These are phyloP conservation scores for Daphne laureola DNA, from an alignment of 441 rosid genomes.

Conservation along the genomic window DNA sequence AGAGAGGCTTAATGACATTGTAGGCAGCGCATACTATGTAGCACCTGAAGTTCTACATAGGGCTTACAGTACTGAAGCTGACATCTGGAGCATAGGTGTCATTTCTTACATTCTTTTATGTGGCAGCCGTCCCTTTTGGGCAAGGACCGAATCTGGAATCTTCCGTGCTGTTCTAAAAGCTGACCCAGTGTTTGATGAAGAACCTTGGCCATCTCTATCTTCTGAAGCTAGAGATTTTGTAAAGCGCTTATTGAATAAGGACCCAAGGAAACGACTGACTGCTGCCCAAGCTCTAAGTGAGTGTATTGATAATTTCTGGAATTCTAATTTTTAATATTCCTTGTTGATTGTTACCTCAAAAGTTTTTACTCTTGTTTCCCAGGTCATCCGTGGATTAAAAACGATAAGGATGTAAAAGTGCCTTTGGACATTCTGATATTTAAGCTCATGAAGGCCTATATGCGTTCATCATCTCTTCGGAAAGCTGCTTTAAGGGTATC, in stretches of 20 bases:
- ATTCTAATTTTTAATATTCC: not conserved
- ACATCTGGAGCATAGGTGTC: slow-evolving; percentile 98
- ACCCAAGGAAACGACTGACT: slow-evolving; percentile 88
- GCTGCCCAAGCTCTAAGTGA: slow-evolving; percentile 95
- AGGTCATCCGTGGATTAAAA: slow-evolving; percentile 97
- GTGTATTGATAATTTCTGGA: slow-evolving; percentile 17
- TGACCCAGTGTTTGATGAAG: slow-evolving; percentile 86
- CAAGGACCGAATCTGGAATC: slow-evolving; percentile 95
- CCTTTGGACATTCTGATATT: slow-evolving; percentile 74
- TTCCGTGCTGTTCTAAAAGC: slow-evolving; percentile 84
- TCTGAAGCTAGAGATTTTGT: slow-evolving; percentile 90
- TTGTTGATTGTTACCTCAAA: slow-evolving; percentile 2
- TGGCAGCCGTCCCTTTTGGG: slow-evolving; percentile 98
- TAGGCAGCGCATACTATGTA: slow-evolving; percentile 97
- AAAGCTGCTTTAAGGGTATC: slow-evolving; percentile 91
- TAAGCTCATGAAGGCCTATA: slow-evolving; percentile 82
- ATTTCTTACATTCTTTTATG: slow-evolving; percentile 91
- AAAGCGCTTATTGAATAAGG: slow-evolving; percentile 75
- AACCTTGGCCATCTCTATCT: slow-evolving; percentile 92
- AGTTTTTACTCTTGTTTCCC: slow-evolving; percentile 11
- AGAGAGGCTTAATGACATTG: slow-evolving; percentile 92
- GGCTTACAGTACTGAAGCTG: slow-evolving; percentile 87
- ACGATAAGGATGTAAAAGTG: slow-evolving; percentile 46
- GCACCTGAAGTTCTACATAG: slow-evolving; percentile 98
- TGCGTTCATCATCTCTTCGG: slow-evolving; percentile 88